Percentiles rank a stretch among this genome's conserved stretches.
These are phyloP conservation scores for Colletotrichum horii DNA, from an alignment of 2,329 filamentous ascomycete species.

Conservation along the genomic window DNA sequence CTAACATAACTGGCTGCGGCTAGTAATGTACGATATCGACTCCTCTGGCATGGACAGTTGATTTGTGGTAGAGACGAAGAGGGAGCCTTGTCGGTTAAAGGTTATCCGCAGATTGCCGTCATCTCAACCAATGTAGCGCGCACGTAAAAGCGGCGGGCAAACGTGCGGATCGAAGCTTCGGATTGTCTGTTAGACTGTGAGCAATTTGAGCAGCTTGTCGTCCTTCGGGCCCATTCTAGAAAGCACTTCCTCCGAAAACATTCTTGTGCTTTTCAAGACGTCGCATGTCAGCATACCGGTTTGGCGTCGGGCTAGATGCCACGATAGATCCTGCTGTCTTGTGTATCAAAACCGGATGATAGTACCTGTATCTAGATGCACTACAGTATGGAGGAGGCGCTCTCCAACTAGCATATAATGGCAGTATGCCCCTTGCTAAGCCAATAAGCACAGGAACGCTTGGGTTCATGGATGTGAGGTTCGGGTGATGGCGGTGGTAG, in stretches of 20 bases:
- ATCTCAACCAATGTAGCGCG: background rate
- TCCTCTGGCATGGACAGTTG: background rate
- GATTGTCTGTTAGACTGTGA: background rate
- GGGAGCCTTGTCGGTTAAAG: background rate
- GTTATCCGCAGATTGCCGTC: background rate
- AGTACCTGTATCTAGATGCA: background rate
- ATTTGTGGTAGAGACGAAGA: background rate
- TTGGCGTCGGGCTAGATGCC: background rate
- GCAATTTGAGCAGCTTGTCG: background rate
- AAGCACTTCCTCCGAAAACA: background rate
- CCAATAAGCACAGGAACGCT: background rate
- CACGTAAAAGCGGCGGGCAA: background rate
- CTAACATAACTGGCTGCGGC: background rate
- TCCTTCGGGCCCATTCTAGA: background rate
- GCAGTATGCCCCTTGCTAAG: background rate
- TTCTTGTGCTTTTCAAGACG: background rate
- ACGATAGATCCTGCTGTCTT: background rate
- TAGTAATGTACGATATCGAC: background rate
- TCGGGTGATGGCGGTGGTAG: conserved; percentile 6
- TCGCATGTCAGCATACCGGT: background rate
- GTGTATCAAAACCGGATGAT: background rate
- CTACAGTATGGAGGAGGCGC: background rate
- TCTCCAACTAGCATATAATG: background rate
- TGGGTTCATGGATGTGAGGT: conserved; percentile 16
- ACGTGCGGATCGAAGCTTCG: background rate